Evolutionary conservation across 2,329 filamentous ascomycete species (phyloP).

Genomic region (Allantophomopsis lycopodina): DNA sequence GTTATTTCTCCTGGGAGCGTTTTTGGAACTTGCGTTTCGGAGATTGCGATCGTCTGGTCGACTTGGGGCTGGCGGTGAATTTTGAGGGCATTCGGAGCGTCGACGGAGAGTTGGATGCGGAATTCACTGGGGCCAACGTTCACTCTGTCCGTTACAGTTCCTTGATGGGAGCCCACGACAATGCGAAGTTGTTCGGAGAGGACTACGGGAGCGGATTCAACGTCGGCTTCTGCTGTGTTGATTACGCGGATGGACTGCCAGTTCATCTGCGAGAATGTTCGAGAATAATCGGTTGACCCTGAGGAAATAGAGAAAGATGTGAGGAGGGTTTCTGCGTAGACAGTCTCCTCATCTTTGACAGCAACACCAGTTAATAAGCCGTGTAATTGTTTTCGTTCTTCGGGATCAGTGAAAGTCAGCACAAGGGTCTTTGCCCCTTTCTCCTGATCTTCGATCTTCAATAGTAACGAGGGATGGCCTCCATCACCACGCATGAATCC

Average conservation of each 20-base stretch:
- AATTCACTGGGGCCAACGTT: constrained; percentile 70
- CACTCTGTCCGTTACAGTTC: constrained; percentile 70
- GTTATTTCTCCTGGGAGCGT: constrained; percentile 49
- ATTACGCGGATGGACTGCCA: constrained; percentile 62
- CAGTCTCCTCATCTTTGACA: constrained; percentile 51
- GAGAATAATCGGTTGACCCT: constrained; percentile 26
- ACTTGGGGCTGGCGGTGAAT: constrained; percentile 60
- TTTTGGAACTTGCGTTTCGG: constrained; percentile 48
- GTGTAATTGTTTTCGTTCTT: constrained; percentile 58
- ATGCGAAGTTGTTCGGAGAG: constrained; percentile 66
- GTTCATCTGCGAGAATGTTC: constrained; percentile 17
- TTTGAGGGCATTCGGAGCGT: constrained; percentile 44
- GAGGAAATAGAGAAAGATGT: constrained; percentile 50
- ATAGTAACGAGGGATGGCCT: constrained; percentile 47
- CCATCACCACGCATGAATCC: constrained; percentile 62
- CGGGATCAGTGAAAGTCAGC: constrained; percentile 62
- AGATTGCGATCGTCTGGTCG: constrained; percentile 65
- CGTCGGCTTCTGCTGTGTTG: constrained; percentile 42
- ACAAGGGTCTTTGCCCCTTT: constrained; percentile 47
- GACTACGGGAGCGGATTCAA: constrained; percentile 51
- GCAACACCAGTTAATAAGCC: constrained; percentile 60
- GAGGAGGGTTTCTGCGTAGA: constrained; percentile 57
- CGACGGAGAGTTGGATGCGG: constrained; percentile 48
- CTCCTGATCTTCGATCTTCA: constrained; percentile 40
- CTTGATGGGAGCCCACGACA: constrained; percentile 61